Percentiles rank a stretch among this genome's conserved stretches.
Evolutionary conservation across 2,329 filamentous ascomycete genomes (phyloP).

Genomic region (Aureobasidium sp.): DNA sequence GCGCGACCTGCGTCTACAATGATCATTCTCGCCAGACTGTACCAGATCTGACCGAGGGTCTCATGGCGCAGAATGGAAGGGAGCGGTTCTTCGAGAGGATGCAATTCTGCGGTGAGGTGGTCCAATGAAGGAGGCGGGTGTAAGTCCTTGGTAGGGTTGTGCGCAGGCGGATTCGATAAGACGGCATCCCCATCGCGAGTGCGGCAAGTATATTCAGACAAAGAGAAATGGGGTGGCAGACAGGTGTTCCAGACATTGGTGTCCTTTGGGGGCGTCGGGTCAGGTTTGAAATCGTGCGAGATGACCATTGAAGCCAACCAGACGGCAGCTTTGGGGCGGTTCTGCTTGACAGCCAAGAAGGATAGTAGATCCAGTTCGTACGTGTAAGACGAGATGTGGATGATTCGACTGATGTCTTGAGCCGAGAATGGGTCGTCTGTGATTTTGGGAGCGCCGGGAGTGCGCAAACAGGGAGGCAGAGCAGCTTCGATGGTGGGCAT

Average conservation of each 20-base stretch:
- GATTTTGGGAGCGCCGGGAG: background rate
- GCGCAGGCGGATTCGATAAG: background rate
- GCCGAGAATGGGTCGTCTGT: background rate
- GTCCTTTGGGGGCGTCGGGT: background rate
- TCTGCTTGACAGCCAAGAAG: constrained; percentile 32
- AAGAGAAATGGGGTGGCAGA: background rate
- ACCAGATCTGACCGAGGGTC: constrained; percentile 39
- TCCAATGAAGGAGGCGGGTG: constrained; percentile 14
- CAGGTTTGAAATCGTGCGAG: constrained; percentile 22
- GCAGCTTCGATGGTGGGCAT: background rate
- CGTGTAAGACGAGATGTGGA: background rate
- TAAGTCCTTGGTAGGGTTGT: background rate
- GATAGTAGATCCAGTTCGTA: constrained; percentile 30
- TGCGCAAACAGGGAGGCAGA: constrained; percentile 1
- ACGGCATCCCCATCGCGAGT: background rate
- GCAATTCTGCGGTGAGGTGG: constrained; percentile 18
- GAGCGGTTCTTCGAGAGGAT: background rate
- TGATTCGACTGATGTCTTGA: constrained; percentile 5
- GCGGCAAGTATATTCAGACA: background rate
- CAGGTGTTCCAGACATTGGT: constrained; percentile 1
- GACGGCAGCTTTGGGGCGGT: constrained; percentile 36
- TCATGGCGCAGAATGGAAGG: constrained; percentile 21
- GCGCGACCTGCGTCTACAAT: constrained; percentile 24
- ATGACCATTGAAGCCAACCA: constrained; percentile 39
- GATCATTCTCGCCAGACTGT: constrained; percentile 39